These are phyloP conservation scores for Fusarium torulosum DNA, from an alignment of 2,329 filamentous ascomycete genomes.

Conservation along the genomic window DNA sequence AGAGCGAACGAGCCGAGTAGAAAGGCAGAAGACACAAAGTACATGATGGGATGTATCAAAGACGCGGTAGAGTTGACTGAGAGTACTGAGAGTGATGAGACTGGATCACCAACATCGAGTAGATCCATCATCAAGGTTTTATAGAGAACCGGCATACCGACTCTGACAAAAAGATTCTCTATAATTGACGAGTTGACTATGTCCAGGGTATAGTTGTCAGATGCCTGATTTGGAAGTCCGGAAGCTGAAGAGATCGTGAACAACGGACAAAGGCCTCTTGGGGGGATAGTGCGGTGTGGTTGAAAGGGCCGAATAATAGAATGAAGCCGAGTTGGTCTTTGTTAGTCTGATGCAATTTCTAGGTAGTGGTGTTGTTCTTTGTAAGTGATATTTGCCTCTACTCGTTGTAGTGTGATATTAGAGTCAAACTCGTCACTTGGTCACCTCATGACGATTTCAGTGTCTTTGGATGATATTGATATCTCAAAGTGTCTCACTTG, in stretches of 20 bases:
- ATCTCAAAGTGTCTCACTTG: neutral
- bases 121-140: slow-evolving; percentile 46
- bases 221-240: slow-evolving; percentile 40
- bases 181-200: slow-evolving; percentile 5
- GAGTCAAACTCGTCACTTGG: neutral
- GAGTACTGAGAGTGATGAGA: slow-evolving; percentile 45
- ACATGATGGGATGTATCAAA: slow-evolving; percentile 60
- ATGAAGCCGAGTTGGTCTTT: slow-evolving; percentile 35
- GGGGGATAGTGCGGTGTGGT: slow-evolving; percentile 43
- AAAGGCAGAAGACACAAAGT: slow-evolving; percentile 63
- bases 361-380: slow-evolving; percentile 19
- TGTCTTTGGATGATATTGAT: neutral
- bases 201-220: slow-evolving; percentile 18
- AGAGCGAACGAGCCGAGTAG: slow-evolving; percentile 65
- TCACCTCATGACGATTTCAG: neutral
- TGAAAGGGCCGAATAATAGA: slow-evolving; percentile 47
- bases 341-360: slow-evolving; percentile 15
- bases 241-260: slow-evolving; percentile 26
- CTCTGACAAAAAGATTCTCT: neutral
- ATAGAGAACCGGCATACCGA: slow-evolving; percentile 31
- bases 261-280: slow-evolving; percentile 34
- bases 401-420: neutral
- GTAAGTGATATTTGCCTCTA: slow-evolving; percentile 16
- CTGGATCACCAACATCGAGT: slow-evolving; percentile 40
- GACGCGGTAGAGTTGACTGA: slow-evolving; percentile 49